phyloP scores from a whole-genome alignment of 208 protist genomes.

The Porcisia hertigi region DNA sequence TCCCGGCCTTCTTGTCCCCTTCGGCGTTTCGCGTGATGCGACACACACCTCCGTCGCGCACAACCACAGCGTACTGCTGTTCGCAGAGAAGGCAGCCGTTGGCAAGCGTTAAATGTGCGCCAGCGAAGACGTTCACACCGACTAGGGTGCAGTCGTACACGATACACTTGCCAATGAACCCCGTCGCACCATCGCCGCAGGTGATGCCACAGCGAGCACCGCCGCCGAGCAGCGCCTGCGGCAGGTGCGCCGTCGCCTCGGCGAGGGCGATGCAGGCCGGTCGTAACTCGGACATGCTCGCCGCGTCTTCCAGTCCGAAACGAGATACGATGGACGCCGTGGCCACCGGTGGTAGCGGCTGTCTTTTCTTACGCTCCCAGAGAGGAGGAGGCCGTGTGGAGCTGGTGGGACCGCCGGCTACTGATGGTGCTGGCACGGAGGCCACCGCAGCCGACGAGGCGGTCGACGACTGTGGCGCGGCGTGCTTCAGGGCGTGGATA shows the following conservation, averaged over 20 bases:
- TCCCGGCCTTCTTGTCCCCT: not conserved
- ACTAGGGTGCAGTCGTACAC: conserved; percentile 46
- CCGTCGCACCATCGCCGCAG: conserved; percentile 46
- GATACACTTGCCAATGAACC: conserved; percentile 41
- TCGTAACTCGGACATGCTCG: conserved; percentile 29
- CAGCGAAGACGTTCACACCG: conserved; percentile 48
- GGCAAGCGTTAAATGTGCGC: conserved; percentile 53
- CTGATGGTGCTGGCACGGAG: not conserved
- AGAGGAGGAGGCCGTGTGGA: not conserved
- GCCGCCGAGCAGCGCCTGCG: conserved; percentile 55
- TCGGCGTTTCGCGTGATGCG: conserved; percentile 7
- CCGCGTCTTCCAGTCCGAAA: conserved; percentile 4
- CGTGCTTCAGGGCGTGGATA: conserved; percentile 31
- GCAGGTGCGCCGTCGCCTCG: conserved; percentile 49
- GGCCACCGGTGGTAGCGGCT: not conserved
- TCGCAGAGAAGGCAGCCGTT: conserved; percentile 33
- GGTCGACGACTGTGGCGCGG: not conserved
- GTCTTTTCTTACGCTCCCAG: not conserved
- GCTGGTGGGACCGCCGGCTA: conserved; percentile 2
- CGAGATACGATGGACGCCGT: not conserved
- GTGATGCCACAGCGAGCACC: conserved; percentile 57
- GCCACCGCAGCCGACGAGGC: not conserved
- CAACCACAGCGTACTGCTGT: conserved; percentile 46
- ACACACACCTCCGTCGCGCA: conserved; percentile 49
- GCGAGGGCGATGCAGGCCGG: conserved; percentile 64